phyloP scores from a whole-genome alignment of 768 basidiomycete genomes.

The Mycena rosella region DNA sequence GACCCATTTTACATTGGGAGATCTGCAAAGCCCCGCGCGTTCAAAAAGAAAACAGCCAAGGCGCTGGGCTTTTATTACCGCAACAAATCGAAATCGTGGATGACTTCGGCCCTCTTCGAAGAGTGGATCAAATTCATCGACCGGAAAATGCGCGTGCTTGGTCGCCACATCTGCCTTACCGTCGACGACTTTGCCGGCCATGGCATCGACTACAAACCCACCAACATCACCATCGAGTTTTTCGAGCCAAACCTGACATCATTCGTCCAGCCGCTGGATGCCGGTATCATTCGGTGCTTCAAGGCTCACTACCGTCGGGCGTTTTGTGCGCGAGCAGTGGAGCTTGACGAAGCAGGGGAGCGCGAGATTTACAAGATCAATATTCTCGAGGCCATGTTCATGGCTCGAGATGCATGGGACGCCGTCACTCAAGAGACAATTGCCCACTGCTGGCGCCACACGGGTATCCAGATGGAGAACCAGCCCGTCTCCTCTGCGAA shows the following conservation, averaged over 20 bases:
- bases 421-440: too few species aligned
- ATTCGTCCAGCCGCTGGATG: constrained; percentile 52
- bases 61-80: constrained; percentile 49
- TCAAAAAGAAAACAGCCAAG: constrained; percentile 41
- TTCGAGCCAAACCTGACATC: constrained; percentile 53
- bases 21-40: constrained; percentile 45
- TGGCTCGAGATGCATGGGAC: constrained; percentile 51
- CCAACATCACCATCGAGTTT: constrained; percentile 20
- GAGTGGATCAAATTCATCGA: constrained; percentile 43
- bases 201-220: too few species aligned
- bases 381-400: constrained; percentile 49
- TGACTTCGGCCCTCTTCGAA: constrained; percentile 50
- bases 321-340: too few species aligned
- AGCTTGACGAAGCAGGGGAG: too few species aligned
- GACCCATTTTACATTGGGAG: constrained; percentile 51
- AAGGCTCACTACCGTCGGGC: constrained; percentile 49
- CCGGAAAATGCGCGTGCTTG: too few species aligned
- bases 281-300: constrained; percentile 51
- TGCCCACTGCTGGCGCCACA: too few species aligned
- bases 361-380: constrained; percentile 36
- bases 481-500: too few species aligned
- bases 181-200: too few species aligned
- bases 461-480: too few species aligned
- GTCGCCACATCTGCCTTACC: too few species aligned
- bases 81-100: constrained; percentile 55